A percentile compares a stretch with the other conserved stretches of the same genome.
Evolutionary conservation across 2,329 filamentous ascomycete species (phyloP).

Genomic region (Chaetomium olivaceum): DNA sequence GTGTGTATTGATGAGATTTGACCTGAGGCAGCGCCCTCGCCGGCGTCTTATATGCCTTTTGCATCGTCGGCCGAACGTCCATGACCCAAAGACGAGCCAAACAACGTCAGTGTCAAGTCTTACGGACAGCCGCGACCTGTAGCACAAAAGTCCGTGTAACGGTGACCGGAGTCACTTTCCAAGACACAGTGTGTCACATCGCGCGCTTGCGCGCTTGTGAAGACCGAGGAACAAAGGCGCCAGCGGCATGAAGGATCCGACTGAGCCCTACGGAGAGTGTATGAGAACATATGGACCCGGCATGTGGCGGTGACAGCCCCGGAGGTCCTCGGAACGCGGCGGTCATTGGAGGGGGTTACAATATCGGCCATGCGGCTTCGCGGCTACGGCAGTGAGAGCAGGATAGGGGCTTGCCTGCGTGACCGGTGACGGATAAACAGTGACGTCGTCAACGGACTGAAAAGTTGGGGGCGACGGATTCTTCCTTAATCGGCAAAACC

Average conservation of each 20-base stretch:
- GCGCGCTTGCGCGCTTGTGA: neutral
- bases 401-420: neutral
- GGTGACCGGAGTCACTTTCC: neutral
- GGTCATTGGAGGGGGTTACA: neutral
- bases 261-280: neutral
- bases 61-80: neutral
- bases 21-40: neutral
- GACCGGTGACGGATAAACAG: neutral
- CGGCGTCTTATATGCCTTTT: neutral
- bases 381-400: neutral
- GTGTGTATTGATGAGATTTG: neutral
- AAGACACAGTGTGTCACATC: neutral
- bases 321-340: neutral
- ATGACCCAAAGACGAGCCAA: neutral
- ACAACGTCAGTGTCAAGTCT: neutral
- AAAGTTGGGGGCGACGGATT: neutral
- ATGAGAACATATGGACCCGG: neutral
- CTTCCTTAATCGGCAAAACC: neutral
- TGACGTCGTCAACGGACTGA: conserved; percentile 4
- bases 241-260: conserved; percentile 2
- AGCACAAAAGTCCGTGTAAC: conserved; percentile 10
- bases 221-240: neutral
- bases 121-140: neutral
- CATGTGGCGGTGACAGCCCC: conserved; percentile 6
- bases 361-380: neutral